These are phyloP conservation scores for Mycena rebaudengoi DNA, from an alignment of 768 basidiomycete genomes.

Conservation along the genomic window DNA sequence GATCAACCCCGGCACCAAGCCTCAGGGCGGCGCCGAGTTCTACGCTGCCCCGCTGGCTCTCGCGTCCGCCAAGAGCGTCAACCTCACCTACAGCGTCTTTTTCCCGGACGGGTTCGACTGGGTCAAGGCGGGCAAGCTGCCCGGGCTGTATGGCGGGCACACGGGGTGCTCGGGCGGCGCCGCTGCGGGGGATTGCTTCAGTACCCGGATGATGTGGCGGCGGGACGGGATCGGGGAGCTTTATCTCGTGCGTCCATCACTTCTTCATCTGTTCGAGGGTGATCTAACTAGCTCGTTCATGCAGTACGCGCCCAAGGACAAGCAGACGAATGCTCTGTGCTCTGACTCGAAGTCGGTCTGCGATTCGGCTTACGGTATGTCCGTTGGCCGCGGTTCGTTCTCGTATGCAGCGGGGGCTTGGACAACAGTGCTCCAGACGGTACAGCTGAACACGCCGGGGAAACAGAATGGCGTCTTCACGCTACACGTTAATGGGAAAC, in stretches of 20 bases:
- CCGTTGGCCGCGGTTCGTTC: conserved; percentile 79
- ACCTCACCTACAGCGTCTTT: conserved; percentile 76
- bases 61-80: conserved; percentile 57
- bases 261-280: neutral
- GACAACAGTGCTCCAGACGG: conserved; percentile 77
- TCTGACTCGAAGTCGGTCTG: conserved; percentile 67
- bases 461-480: conserved; percentile 69
- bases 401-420: conserved; percentile 66
- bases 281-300: neutral
- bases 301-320: conserved; percentile 80
- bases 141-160: conserved; percentile 80
- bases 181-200: conserved; percentile 79
- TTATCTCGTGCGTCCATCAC: conserved; percentile 64
- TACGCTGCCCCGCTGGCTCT: conserved; percentile 58
- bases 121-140: conserved; percentile 86
- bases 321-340: conserved; percentile 70
- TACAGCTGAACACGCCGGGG: conserved; percentile 80
- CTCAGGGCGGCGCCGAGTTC: conserved; percentile 80
- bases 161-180: conserved; percentile 77
- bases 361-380: conserved; percentile 73
- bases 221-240: conserved; percentile 73
- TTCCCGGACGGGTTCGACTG: conserved; percentile 80
- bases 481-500: conserved; percentile 68
- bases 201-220: conserved; percentile 89
- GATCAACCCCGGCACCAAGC: conserved; percentile 69